These are phyloP conservation scores for Candida awuae DNA, from an alignment of 805 yeast genomes.

Conservation along the genomic window DNA sequence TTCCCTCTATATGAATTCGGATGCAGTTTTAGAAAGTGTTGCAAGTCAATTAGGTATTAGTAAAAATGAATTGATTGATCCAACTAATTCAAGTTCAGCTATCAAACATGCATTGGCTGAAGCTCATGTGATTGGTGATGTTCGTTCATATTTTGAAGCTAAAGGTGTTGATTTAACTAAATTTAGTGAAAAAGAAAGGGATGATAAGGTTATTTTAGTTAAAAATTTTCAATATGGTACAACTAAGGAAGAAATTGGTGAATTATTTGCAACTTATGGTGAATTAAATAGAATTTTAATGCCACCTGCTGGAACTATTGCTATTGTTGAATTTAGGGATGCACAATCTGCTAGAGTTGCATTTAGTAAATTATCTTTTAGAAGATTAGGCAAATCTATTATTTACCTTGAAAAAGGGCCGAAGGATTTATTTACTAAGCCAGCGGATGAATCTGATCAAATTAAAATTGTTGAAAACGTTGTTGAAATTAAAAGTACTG, in stretches of 20 bases:
- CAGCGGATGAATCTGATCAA: conserved; percentile 35
- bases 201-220: conserved; percentile 72
- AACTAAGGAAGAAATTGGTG: conserved; percentile 69
- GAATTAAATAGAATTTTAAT: conserved; percentile 70
- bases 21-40: conserved; percentile 86
- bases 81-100: conserved; percentile 78
- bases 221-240: conserved; percentile 92
- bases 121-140: conserved; percentile 89
- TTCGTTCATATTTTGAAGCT: conserved; percentile 74
- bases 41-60: conserved; percentile 76
- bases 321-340: conserved; percentile 83
- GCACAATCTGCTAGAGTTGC: conserved; percentile 82
- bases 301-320: conserved; percentile 97
- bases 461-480: conserved; percentile 24
- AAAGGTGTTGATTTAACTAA: conserved; percentile 78
- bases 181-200: conserved; percentile 62
- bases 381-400: conserved; percentile 80
- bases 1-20: conserved; percentile 80
- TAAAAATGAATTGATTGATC: conserved; percentile 80
- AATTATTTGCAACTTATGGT: conserved; percentile 73
- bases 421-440: conserved; percentile 60
- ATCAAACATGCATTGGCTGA: conserved; percentile 97
- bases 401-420: conserved; percentile 94
- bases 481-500: conserved; percentile 38
- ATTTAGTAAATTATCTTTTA: conserved; percentile 76